Conservation (phyloP, 129 eudicot species). For the Flaveria linearis region DNA sequence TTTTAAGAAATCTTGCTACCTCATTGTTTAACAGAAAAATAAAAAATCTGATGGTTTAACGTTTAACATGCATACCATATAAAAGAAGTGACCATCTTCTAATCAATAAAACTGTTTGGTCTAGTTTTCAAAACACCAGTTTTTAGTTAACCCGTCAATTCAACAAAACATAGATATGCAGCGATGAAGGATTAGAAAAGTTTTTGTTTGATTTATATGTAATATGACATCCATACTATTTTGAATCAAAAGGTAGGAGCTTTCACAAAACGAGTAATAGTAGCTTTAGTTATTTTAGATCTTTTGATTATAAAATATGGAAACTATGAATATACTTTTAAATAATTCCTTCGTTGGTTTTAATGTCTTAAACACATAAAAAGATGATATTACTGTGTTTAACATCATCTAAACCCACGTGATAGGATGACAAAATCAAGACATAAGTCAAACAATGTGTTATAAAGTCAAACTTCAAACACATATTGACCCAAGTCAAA, state of each 20-base stretch:
- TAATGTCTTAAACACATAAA: background rate
- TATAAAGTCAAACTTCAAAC: conserved; percentile 17
- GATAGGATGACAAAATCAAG: conserved; percentile 17
- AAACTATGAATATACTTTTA: background rate
- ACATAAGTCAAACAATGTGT: conserved; percentile 21
- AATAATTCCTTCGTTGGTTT: background rate
- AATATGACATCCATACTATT: background rate
- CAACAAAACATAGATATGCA: no score
- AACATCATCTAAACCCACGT: conserved; percentile 7
- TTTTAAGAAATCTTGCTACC: no score
- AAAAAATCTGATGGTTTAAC: no score
- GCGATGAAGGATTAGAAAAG: background rate
- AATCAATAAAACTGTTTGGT: no score
- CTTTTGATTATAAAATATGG: background rate
- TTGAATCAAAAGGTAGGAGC: no score
- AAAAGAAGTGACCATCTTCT: no score
- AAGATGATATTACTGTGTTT: background rate
- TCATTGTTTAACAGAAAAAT: no score
- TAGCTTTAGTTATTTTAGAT: background rate
- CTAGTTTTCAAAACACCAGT: no score
- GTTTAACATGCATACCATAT: no score
- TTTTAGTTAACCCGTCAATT: no score
- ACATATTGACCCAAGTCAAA: conserved; percentile 5
- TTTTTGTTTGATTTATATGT: background rate
- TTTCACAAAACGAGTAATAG: background rate